Conservation (phyloP, 169 alveolate genomes). For the Miamiensis avidus region DNA sequence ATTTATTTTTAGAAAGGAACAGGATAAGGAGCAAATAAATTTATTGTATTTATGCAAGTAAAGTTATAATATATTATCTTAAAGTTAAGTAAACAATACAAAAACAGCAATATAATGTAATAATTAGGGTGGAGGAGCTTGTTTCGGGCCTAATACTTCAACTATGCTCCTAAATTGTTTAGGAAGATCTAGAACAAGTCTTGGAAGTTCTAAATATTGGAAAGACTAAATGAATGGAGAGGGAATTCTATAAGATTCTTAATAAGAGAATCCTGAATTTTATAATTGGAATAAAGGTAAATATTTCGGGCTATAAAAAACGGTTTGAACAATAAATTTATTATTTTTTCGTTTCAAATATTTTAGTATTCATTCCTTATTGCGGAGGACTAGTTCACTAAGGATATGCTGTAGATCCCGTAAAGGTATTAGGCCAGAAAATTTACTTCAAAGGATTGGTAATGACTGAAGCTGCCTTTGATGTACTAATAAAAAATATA, state of each 20-base stretch:
- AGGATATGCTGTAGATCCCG: not conserved
- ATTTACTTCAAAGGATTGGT: not conserved
- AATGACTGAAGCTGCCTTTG: not conserved
- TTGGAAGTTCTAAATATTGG: not conserved
- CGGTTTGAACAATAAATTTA: no score
- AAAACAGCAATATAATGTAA: no score
- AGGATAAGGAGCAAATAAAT: not conserved
- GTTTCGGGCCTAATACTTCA: not conserved
- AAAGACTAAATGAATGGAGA: not conserved
- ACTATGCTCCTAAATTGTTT: not conserved
- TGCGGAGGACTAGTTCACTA: not conserved
- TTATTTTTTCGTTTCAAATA: no score
- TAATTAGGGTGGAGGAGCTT: not conserved
- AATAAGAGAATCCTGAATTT: not conserved
- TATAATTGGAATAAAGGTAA: not conserved
- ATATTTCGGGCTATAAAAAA: no score
- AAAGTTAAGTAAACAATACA: no score
- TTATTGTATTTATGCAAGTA: not conserved
- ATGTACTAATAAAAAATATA: no score
- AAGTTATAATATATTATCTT: no score
- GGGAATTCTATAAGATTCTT: not conserved
- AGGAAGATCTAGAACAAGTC: not conserved
- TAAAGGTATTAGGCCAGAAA: not conserved
- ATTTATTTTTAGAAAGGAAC: not conserved
- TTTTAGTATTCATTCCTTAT: not conserved